Evolutionary conservation across 352 stramenopile genomes (phyloP).

Genomic region (Phytophthora nicotianae): DNA sequence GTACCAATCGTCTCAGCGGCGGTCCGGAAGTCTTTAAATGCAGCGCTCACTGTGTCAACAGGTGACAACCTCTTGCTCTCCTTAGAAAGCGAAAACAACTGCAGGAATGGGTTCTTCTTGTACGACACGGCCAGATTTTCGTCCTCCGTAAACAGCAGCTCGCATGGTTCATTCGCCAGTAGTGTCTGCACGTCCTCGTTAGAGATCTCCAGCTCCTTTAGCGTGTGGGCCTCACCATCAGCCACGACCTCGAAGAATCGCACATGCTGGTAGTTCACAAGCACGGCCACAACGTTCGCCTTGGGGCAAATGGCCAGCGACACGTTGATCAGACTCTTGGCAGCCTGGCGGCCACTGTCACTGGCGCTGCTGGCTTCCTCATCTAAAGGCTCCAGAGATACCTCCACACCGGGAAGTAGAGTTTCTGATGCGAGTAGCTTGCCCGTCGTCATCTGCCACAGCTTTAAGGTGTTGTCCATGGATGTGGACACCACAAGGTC

Average conservation of each 20-base stretch:
- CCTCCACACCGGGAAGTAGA: conserved; percentile 42
- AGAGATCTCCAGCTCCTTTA: conserved; percentile 36
- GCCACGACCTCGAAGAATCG: conserved; percentile 65
- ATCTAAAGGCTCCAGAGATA: conserved; percentile 33
- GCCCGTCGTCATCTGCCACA: conserved; percentile 66
- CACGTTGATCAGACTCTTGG: conserved; percentile 59
- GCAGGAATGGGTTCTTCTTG: conserved; percentile 65
- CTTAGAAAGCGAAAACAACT: conserved; percentile 53
- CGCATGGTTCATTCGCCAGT: conserved; percentile 49
- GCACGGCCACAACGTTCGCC: conserved; percentile 62
- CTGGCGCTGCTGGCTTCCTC: conserved; percentile 31
- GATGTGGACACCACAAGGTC: conserved; percentile 73
- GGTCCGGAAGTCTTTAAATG: conserved; percentile 51
- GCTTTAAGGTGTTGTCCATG: conserved; percentile 84
- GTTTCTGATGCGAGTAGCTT: conserved; percentile 58
- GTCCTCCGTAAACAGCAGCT: conserved; percentile 54
- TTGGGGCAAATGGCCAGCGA: conserved; percentile 61
- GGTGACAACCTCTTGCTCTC: conserved; percentile 28
- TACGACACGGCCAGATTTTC: conserved; percentile 60
- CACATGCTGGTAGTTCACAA: conserved; percentile 53
- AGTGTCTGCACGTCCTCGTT: conserved; percentile 41
- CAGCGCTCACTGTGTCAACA: conserved; percentile 22
- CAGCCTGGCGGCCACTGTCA: conserved; percentile 35
- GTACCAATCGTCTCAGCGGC: conserved; percentile 63
- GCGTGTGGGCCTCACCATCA: conserved; percentile 14